Percentiles rank a stretch among this genome's conserved stretches.
phyloP scores from a whole-genome alignment of 345 rosid species.

The Jatropha curcas region DNA sequence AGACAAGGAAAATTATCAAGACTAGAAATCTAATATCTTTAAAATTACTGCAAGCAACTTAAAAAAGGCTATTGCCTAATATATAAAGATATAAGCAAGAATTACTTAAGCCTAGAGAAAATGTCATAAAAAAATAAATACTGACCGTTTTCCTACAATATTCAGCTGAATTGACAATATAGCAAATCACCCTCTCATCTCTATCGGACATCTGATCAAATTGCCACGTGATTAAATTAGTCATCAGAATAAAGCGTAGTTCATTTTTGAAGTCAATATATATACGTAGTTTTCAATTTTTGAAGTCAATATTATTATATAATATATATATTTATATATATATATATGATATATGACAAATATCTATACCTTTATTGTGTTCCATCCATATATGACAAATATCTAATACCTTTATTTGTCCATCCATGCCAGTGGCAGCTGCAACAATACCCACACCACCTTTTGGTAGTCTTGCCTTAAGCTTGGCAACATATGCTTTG shows the following conservation, averaged over 20 bases:
- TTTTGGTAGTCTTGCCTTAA: conserved; percentile 82
- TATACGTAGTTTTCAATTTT: too few species aligned
- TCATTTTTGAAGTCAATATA: not conserved
- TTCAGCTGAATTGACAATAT: conserved; percentile 94
- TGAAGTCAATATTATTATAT: too few species aligned
- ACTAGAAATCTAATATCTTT: not conserved
- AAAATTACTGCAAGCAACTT: not conserved
- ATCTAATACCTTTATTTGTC: conserved; percentile 78
- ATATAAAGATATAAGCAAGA: not conserved
- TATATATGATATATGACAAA: too few species aligned
- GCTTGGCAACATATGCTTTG: conserved; percentile 89
- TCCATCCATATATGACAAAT: not conserved
- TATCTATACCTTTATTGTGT: too few species aligned
- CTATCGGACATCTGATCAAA: conserved; percentile 78
- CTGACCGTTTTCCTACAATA: conserved; percentile 93
- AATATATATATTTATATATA: too few species aligned
- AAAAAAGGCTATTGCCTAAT: not conserved
- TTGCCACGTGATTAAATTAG: conserved; percentile 20
- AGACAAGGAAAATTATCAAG: too few species aligned
- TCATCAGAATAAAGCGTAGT: conserved; percentile 7
- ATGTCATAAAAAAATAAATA: conserved; percentile 15
- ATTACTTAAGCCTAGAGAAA: conserved; percentile 12
- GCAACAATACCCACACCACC: conserved; percentile 97
- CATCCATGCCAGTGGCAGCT: conserved; percentile 97
- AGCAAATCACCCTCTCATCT: conserved; percentile 92